Percentiles rank a stretch among this genome's conserved stretches.
These are phyloP conservation scores for Chrysanthemum lavandulifolium DNA, from an alignment of 129 eudicot species.

Conservation along the genomic window DNA sequence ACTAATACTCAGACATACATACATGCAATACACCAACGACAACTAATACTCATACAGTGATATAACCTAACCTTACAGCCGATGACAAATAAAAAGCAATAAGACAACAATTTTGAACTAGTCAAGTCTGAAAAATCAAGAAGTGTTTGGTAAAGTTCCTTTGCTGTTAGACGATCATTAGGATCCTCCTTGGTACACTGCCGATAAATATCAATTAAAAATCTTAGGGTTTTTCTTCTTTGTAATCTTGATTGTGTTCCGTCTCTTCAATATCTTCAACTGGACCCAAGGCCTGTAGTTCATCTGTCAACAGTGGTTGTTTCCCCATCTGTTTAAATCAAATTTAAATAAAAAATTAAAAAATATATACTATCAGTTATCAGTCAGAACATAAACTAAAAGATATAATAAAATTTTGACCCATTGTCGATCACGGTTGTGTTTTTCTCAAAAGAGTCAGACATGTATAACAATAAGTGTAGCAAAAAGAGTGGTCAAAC, in stretches of 20 bases:
- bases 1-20: neutral
- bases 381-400: neutral
- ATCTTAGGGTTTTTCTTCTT: no score
- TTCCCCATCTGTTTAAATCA: conserved; percentile 60
- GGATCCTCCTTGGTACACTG: conserved; percentile 44
- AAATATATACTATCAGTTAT: neutral
- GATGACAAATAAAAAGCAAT: neutral
- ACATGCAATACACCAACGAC: conserved; percentile 8
- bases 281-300: conserved; percentile 46
- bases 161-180: conserved; percentile 70
- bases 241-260: no score
- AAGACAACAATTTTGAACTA: conserved; percentile 13
- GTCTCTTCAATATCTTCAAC: no score
- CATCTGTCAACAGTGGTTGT: conserved; percentile 66
- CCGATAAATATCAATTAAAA: no score
- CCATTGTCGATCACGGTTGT: no score
- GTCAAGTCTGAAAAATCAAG: conserved; percentile 36
- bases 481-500: no score
- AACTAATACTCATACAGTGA: conserved; percentile 13
- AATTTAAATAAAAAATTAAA: neutral
- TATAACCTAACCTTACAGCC: neutral
- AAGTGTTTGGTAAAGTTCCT: conserved; percentile 47
- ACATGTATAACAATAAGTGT: no score
- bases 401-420: no score
- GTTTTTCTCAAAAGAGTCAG: no score